Evolutionary conservation across 2,329 filamentous ascomycete genomes (phyloP).

Genomic region (Leptographium lundbergii): DNA sequence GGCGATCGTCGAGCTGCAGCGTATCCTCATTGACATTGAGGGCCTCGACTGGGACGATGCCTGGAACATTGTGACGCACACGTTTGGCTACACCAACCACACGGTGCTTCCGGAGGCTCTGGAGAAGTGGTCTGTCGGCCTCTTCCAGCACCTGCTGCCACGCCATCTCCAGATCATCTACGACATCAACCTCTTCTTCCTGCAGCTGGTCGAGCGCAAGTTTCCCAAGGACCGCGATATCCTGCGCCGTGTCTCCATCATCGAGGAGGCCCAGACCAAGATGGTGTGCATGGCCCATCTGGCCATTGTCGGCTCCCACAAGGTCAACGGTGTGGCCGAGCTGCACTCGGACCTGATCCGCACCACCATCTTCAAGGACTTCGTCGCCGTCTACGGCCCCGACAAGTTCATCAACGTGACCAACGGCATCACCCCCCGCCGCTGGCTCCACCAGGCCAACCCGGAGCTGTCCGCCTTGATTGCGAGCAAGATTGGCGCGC

Average conservation of each 20-base stretch:
- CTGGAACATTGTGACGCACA: slow-evolving; percentile 67
- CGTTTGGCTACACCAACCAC: slow-evolving; percentile 96
- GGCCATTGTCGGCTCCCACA: slow-evolving; percentile 94
- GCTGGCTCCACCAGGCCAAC: slow-evolving; percentile 97
- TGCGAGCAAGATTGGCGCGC: slow-evolving; percentile 71
- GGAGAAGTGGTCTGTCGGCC: slow-evolving; percentile 94
- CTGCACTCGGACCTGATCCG: slow-evolving; percentile 96
- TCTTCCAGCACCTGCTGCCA: slow-evolving; percentile 85
- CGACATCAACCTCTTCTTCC: slow-evolving; percentile 91
- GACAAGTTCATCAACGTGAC: slow-evolving; percentile 99
- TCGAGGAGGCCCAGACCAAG: slow-evolving; percentile 92
- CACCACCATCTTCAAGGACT: slow-evolving; percentile 99
- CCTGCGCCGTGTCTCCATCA: slow-evolving; percentile 80
- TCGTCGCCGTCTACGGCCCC: slow-evolving; percentile 84
- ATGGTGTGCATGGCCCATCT: slow-evolving; percentile 97
- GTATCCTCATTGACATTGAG: slow-evolving; percentile 81
- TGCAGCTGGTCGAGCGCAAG: slow-evolving; percentile 77
- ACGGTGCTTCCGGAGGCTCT: slow-evolving; percentile 93
- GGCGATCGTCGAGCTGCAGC: slow-evolving; percentile 89
- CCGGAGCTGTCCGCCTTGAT: slow-evolving; percentile 85
- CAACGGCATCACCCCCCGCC: slow-evolving; percentile 89
- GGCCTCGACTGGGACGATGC: slow-evolving; percentile 87
- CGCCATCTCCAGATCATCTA: slow-evolving; percentile 96
- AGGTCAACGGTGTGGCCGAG: slow-evolving; percentile 97
- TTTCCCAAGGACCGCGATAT: slow-evolving; percentile 87